Evolutionary conservation across 768 basidiomycete genomes (phyloP), one percentile per base, ranked within the genome.

Genomic region (Boletus vinaceobasis): DNA sequence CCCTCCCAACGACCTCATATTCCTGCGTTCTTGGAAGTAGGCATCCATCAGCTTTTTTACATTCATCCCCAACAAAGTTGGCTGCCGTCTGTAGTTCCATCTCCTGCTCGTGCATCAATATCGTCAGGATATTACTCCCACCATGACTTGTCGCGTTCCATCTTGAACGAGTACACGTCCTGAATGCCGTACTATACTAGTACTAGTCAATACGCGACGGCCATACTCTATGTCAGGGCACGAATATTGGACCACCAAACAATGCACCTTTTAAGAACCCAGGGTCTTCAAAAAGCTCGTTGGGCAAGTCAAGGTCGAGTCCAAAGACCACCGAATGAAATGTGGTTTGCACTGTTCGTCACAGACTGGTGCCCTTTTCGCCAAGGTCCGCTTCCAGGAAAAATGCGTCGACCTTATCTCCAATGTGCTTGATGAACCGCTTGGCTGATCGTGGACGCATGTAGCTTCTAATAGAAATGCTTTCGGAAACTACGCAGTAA

Each of bases 121-220:
- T 83, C 9, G 83, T 84, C 48, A 90, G 74, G 60, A 88, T 76
- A 65, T 88, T 89, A 64, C 86, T 87, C 53, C 82, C 82, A 27
- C 71, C 74, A 48, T 82, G 79, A 19, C 60, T 80, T 80, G 48
- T 80, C 77, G 60, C 86, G 83, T 61, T 90, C 86, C 79, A 85
- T 82, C 67, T 86, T 82, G 69, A 87, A 88, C 8, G 84, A 87
- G 62, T 86, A 87, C 15, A 87, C 69, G 56, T 88, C 85, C 86
- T 86, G 61, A 43, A 46, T 56, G 50, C 33, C 39, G 13, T 43
- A 23, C n/a, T n/a, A n/a, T n/a, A n/a, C n/a, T n/a, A n/a, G n/a
- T n/a, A n/a, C 35, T 40, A 33, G 43, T 61, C 57, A 53, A 29
- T 42, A 46, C 36, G 15, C 9, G 14, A 36, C 7, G 17, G 19